Conservation (phyloP, 805 yeast genomes). For the Teunomyces gatunensis region DNA sequence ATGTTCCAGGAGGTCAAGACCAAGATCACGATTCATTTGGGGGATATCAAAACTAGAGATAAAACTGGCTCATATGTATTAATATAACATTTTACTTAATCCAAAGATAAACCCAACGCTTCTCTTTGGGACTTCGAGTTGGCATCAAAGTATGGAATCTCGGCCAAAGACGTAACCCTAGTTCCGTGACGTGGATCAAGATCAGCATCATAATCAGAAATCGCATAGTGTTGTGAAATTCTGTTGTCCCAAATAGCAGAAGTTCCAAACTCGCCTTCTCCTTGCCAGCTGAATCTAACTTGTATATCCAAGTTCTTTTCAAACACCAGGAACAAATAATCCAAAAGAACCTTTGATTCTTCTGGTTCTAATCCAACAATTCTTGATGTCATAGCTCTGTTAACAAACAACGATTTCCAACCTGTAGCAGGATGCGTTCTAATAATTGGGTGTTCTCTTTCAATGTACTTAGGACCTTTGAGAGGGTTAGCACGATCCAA, state of each 20-base stretch:
- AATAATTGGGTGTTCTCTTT: conserved; percentile 58
- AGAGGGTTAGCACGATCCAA: conserved; percentile 46
- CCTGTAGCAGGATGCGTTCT: conserved; percentile 68
- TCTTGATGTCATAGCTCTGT: conserved; percentile 48
- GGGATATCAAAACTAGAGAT: not conserved
- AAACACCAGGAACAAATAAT: conserved; percentile 43
- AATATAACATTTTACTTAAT: conserved; percentile 7
- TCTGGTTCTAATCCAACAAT: conserved; percentile 52
- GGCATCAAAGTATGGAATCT: conserved; percentile 49
- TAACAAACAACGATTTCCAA: conserved; percentile 56
- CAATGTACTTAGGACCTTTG: conserved; percentile 46
- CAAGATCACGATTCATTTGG: not conserved
- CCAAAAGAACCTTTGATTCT: conserved; percentile 49
- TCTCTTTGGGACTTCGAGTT: conserved; percentile 51
- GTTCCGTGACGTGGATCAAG: conserved; percentile 13
- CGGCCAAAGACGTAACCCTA: conserved; percentile 50
- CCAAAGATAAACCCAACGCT: conserved; percentile 38
- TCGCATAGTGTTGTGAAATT: conserved; percentile 11
- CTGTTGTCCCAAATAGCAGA: conserved; percentile 15
- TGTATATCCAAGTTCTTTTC: conserved; percentile 56
- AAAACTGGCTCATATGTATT: not conserved
- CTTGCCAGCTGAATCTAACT: conserved; percentile 52
- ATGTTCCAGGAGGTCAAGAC: not conserved
- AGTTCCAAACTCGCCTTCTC: conserved; percentile 42
- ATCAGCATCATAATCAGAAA: conserved; percentile 18